phyloP scores from a whole-genome alignment of 2,329 filamentous ascomycete species.

The Xylaria sp. region DNA sequence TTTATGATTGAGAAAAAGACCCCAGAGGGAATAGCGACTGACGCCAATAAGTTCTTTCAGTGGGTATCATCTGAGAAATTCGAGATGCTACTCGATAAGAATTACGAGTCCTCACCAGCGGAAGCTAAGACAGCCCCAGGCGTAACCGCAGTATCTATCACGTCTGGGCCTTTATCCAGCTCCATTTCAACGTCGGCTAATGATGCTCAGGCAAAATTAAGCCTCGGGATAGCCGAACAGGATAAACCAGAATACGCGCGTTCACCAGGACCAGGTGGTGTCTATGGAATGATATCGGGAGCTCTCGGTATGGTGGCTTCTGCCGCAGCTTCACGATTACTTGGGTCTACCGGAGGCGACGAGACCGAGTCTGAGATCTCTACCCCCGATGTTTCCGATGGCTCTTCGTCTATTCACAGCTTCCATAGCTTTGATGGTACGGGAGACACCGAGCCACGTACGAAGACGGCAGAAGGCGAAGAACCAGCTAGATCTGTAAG shows the following conservation, averaged over 20 bases:
- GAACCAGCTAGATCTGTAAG: slow-evolving; percentile 41
- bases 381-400: slow-evolving; percentile 50
- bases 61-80: slow-evolving; percentile 67
- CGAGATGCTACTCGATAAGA: slow-evolving; percentile 49
- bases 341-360: slow-evolving; percentile 47
- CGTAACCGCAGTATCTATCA: slow-evolving; percentile 40
- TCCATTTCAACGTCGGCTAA: slow-evolving; percentile 34
- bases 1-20: slow-evolving; percentile 94
- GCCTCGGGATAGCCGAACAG: slow-evolving; percentile 36
- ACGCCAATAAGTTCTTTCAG: slow-evolving; percentile 83
- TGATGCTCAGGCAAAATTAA: slow-evolving; percentile 31
- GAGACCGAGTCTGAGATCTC: slow-evolving; percentile 48
- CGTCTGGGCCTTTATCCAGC: slow-evolving; percentile 39
- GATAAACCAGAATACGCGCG: slow-evolving; percentile 39
- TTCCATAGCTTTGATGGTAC: slow-evolving; percentile 66
- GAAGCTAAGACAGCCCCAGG: slow-evolving; percentile 46
- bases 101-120: slow-evolving; percentile 35
- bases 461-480: slow-evolving; percentile 32
- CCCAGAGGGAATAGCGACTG: slow-evolving; percentile 79
- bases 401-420: slow-evolving; percentile 58
- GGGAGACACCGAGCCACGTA: slow-evolving; percentile 50
- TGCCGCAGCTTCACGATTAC: slow-evolving; percentile 60
- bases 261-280: slow-evolving; percentile 54
- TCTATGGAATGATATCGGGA: slow-evolving; percentile 66
- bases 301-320: slow-evolving; percentile 63